Percentiles rank a stretch among this genome's conserved stretches.
phyloP scores from a whole-genome alignment of 108 stramenopile species.

The Skeletonema marinoi region DNA sequence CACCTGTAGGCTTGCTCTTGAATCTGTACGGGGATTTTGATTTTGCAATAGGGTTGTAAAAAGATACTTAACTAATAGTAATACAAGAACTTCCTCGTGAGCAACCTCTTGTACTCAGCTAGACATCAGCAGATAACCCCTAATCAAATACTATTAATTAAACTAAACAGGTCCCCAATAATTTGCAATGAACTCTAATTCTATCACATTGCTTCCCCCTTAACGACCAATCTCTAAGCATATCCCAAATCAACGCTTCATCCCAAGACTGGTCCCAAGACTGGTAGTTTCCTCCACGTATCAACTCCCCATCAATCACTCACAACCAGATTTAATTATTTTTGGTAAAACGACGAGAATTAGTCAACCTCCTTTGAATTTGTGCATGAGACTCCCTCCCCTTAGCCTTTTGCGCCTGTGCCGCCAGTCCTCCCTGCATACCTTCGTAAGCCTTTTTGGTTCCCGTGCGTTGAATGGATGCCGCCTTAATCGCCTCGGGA shows the following conservation, averaged over 20 bases:
- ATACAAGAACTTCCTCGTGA: neutral
- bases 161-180: neutral
- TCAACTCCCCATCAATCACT: neutral
- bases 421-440: conserved; percentile 41
- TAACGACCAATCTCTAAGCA: neutral
- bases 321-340: neutral
- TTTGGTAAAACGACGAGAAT: conserved; percentile 49
- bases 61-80: neutral
- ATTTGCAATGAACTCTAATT: neutral
- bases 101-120: too few species aligned
- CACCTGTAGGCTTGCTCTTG: neutral
- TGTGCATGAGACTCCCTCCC: conserved; percentile 42
- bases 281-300: neutral
- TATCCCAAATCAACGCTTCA: neutral
- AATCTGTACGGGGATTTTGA: neutral
- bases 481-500: conserved; percentile 39
- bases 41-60: neutral
- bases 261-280: neutral
- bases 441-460: conserved; percentile 28
- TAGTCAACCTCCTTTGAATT: conserved; percentile 47
- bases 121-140: neutral
- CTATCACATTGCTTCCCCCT: neutral
- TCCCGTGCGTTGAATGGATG: conserved; percentile 13
- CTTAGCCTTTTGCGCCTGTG: conserved; percentile 30
- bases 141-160: neutral